phyloP scores from a whole-genome alignment of 106 monocot species.

The Apostasia shenzhenica region DNA sequence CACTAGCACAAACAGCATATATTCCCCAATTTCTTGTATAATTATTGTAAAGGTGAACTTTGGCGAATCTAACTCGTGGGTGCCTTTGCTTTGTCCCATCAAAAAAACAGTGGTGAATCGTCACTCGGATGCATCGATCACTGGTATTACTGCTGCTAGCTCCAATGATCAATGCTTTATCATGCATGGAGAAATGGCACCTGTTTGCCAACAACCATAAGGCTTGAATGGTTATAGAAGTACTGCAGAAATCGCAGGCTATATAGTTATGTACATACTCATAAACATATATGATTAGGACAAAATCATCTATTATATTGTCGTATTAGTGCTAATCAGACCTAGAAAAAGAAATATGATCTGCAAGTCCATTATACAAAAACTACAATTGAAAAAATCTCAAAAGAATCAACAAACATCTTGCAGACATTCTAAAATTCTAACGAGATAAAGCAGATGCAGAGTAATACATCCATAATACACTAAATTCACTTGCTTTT shows the following conservation, averaged over 20 bases:
- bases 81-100: constrained; percentile 76
- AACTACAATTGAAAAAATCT: too few species aligned
- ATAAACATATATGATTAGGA: constrained; percentile 1
- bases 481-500: too few species aligned
- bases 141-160: constrained; percentile 32
- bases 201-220: constrained; percentile 12
- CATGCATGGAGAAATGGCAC: constrained; percentile 67
- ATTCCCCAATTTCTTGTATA: constrained; percentile 92
- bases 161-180: constrained; percentile 80
- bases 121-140: constrained; percentile 75
- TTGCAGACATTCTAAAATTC: too few species aligned
- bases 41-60: constrained; percentile 91
- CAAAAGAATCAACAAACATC: too few species aligned
- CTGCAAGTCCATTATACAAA: too few species aligned
- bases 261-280: background rate
- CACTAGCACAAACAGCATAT: constrained; percentile 88
- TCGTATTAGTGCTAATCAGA: too few species aligned
- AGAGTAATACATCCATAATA: too few species aligned
- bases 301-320: background rate
- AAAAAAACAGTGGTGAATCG: constrained; percentile 95
- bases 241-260: too few species aligned
- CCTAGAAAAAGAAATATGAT: too few species aligned
- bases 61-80: constrained; percentile 80
- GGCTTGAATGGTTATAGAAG: too few species aligned
- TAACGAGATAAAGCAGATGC: too few species aligned